These are phyloP conservation scores for Candida alai DNA, from an alignment of 805 yeast genomes.

Conservation along the genomic window DNA sequence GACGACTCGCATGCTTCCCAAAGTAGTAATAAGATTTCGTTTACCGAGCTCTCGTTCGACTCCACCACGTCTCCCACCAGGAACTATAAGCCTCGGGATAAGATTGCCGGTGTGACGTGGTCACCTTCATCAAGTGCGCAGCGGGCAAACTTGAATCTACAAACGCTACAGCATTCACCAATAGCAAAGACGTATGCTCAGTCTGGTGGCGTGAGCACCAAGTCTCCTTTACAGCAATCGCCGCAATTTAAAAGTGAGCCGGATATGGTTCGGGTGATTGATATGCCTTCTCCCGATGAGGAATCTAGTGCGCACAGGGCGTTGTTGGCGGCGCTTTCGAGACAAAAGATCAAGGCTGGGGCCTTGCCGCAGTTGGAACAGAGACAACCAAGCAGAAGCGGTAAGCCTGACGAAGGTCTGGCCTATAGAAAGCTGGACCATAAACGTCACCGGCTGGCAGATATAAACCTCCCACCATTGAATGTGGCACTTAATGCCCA, in stretches of 20 bases:
- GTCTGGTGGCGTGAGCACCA: conserved; percentile 1
- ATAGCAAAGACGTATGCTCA: conserved; percentile 3
- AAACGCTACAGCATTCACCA: conserved; percentile 36
- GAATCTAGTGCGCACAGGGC: conserved; percentile 45
- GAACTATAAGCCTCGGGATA: conserved; percentile 11
- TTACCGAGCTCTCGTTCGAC: conserved; percentile 28
- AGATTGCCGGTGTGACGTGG: conserved; percentile 12
- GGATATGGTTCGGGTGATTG: conserved; percentile 3
- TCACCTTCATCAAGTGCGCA: conserved; percentile 20
- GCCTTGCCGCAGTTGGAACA: conserved; percentile 7
- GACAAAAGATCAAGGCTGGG: conserved; percentile 18
- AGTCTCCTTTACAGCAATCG: conserved; percentile 10
- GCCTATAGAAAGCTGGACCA: conserved; percentile 1
- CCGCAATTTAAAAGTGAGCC: conserved; percentile 10
- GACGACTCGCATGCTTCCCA: conserved; percentile 13
- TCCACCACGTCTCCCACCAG: conserved; percentile 24
- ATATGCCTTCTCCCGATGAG: conserved; percentile 31
- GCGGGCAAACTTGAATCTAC: conserved; percentile 33
- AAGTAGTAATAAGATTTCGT: conserved; percentile 21
- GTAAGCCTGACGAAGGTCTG: not conserved
- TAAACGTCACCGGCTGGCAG: conserved; percentile 2
- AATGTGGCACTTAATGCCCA: conserved; percentile 19
- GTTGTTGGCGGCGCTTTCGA: conserved; percentile 37
- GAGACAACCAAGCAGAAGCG: not conserved
- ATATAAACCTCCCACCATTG: conserved; percentile 25